Conservation (phyloP, 805 yeast genomes). For the Candida lessepsii region DNA sequence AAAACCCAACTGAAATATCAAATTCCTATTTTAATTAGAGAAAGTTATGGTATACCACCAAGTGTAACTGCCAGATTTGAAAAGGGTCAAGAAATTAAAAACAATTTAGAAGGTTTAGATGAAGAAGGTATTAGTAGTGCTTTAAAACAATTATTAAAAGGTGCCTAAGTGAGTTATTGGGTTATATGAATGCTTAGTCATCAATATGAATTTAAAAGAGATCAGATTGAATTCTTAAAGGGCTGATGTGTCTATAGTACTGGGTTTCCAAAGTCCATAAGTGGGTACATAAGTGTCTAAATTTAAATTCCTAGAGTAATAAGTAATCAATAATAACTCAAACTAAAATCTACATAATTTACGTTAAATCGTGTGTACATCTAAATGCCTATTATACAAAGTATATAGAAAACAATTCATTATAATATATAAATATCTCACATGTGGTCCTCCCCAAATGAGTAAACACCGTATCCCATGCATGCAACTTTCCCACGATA, state of each 20-base stretch:
- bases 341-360: no score
- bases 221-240: no score
- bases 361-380: background rate
- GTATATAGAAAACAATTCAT: background rate
- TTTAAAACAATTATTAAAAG: constrained; percentile 39
- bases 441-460: constrained; percentile 24
- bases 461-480: constrained; percentile 72
- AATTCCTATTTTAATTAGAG: constrained; percentile 76
- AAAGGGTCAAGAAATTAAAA: constrained; percentile 50
- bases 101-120: constrained; percentile 47
- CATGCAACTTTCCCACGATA: constrained; percentile 45
- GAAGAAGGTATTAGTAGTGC: constrained; percentile 44
- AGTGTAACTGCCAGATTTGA: constrained; percentile 72
- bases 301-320: constrained; percentile 19
- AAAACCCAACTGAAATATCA: constrained; percentile 55
- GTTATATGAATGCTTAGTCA: no score
- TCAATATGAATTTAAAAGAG: no score
- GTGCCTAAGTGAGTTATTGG: no score
- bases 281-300: no score
- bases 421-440: background rate
- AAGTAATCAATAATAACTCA: no score
- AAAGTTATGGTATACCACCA: constrained; percentile 71
- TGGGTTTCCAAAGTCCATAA: no score
- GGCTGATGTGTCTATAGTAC: no score
- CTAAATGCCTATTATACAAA: background rate